Evolutionary conservation across 208 protist genomes (phyloP).

Genomic region (Crithidia acanthocephali): DNA sequence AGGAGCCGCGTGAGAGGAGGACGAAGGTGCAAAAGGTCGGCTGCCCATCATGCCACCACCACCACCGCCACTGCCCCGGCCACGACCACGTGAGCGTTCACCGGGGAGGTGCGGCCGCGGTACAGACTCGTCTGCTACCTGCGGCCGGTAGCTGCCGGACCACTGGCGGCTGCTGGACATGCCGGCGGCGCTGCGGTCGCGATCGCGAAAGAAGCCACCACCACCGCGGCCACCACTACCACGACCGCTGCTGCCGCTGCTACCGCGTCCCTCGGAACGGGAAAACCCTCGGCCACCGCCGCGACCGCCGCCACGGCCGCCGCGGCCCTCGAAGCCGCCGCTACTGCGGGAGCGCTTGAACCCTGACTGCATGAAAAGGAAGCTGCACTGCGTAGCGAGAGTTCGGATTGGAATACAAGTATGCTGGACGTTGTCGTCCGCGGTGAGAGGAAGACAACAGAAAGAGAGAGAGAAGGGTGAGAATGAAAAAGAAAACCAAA

Average conservation of each 20-base stretch:
- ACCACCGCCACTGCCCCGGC: not conserved
- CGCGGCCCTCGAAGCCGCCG: constrained; percentile 15
- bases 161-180: constrained; percentile 41
- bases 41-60: constrained; percentile 7
- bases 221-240: constrained; percentile 19
- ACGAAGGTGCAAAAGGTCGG: not conserved
- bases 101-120: constrained; percentile 31
- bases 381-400: not conserved
- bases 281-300: constrained; percentile 18
- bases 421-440: too few species aligned
- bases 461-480: too few species aligned
- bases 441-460: too few species aligned
- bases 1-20: not conserved
- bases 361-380: constrained; percentile 20
- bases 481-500: not conserved
- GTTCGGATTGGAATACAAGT: too few species aligned
- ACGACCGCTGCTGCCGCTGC: constrained; percentile 16
- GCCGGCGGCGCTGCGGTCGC: constrained; percentile 31
- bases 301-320: constrained; percentile 1
- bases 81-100: constrained; percentile 16
- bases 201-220: constrained; percentile 24
- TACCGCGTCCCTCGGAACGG: constrained; percentile 17
- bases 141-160: constrained; percentile 48
- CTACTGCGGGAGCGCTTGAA: constrained; percentile 41
- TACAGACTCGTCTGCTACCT: constrained; percentile 56